These are phyloP conservation scores for Protomyces inouyei DNA, from an alignment of 1,139 yeast species.

Conservation along the genomic window DNA sequence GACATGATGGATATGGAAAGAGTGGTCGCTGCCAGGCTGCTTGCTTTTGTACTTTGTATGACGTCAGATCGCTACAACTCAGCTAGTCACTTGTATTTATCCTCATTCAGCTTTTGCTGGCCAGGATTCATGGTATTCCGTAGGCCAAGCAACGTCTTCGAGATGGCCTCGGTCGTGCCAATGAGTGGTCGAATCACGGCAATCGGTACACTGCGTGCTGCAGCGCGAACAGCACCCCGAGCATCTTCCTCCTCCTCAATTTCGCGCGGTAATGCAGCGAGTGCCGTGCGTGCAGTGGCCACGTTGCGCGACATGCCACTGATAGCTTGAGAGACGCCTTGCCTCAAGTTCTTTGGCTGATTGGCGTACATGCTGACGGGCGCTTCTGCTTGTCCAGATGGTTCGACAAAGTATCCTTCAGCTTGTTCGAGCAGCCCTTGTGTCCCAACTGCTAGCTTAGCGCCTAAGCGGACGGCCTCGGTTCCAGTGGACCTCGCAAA, in stretches of 20 bases:
- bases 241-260: conserved; percentile 59
- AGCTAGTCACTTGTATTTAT: conserved; percentile 34
- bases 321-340: conserved; percentile 71
- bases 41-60: neutral
- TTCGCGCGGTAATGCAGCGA: conserved; percentile 56
- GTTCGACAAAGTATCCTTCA: conserved; percentile 47
- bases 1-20: neutral
- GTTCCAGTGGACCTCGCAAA: conserved; percentile 77
- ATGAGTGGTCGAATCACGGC: conserved; percentile 78
- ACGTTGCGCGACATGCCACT: conserved; percentile 66
- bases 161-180: conserved; percentile 88
- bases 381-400: conserved; percentile 31
- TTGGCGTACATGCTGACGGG: conserved; percentile 70
- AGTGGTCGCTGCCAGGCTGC: neutral
- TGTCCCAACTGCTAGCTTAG: conserved; percentile 81
- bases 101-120: conserved; percentile 48
- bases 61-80: neutral
- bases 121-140: conserved; percentile 74
- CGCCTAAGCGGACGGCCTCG: conserved; percentile 77
- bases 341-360: conserved; percentile 67
- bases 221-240: conserved; percentile 60
- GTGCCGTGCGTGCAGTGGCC: conserved; percentile 59
- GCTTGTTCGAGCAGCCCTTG: conserved; percentile 75
- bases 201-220: conserved; percentile 75
- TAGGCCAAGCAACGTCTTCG: conserved; percentile 75